Conservation (phyloP, 441 rosid genomes). For the Erodium trifolium region DNA sequence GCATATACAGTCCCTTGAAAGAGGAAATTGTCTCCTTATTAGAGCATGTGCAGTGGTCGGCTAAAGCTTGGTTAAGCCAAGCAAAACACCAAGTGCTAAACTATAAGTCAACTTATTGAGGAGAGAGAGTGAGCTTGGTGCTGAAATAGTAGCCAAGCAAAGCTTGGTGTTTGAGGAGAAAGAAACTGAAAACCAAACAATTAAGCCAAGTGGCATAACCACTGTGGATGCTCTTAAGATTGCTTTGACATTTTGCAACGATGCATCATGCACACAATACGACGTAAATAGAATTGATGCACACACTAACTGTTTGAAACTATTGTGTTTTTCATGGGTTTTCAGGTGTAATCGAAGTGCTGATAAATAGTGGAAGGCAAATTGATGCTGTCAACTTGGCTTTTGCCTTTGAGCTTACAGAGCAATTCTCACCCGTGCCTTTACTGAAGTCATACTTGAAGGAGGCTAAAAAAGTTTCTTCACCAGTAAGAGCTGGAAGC, state of each 20-base stretch:
- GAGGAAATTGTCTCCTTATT: too few species aligned
- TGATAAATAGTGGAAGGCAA: constrained; percentile 78
- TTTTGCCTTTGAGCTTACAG: constrained; percentile 83
- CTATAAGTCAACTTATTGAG: too few species aligned
- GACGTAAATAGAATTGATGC: not conserved
- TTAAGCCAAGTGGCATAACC: too few species aligned
- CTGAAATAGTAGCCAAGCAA: too few species aligned
- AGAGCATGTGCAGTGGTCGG: too few species aligned
- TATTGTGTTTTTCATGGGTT: constrained; percentile 6
- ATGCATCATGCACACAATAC: not conserved
- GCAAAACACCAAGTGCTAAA: too few species aligned
- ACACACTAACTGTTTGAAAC: not conserved
- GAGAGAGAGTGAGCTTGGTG: too few species aligned
- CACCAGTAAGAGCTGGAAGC: constrained; percentile 54
- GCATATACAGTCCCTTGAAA: not conserved
- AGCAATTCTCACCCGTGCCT: constrained; percentile 65
- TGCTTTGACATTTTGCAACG: not conserved
- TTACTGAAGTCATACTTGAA: constrained; percentile 73
- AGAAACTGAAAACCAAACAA: too few species aligned
- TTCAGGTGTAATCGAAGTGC: constrained; percentile 76
- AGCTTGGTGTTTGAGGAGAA: too few species aligned
- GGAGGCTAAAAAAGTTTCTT: constrained; percentile 62
- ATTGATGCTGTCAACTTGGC: constrained; percentile 97
- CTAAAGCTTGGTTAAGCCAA: too few species aligned
- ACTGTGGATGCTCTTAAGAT: not conserved